Percentiles rank a stretch among this genome's conserved stretches.
Conservation (phyloP, 768 basidiomycete genomes). For the Hericium coralloides region DNA sequence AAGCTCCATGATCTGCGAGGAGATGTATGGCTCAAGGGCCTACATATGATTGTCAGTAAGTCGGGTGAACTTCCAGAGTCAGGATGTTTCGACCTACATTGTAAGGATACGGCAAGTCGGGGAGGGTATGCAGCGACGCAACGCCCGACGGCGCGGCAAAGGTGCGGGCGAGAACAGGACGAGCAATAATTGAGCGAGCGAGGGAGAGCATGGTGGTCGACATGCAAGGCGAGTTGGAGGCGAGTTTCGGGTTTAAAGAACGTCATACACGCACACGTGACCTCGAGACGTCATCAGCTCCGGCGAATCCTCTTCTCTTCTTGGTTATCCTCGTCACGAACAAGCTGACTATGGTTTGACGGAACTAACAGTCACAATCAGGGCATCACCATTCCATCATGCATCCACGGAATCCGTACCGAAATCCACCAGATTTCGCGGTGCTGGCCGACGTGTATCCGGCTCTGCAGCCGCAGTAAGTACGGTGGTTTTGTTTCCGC, state of each 20-base stretch:
- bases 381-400: conserved; percentile 17
- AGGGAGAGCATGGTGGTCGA: neutral
- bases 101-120: conserved; percentile 70
- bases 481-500: neutral
- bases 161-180: neutral
- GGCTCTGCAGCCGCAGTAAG: conserved; percentile 46
- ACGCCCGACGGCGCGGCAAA: neutral
- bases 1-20: conserved; percentile 83
- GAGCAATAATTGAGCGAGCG: neutral
- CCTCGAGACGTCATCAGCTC: neutral
- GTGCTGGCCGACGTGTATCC: conserved; percentile 49
- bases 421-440: conserved; percentile 45
- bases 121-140: conserved; percentile 43
- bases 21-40: conserved; percentile 88
- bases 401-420: conserved; percentile 44
- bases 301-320: too few species aligned
- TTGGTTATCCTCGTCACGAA: too few species aligned
- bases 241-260: neutral
- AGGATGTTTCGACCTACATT: conserved; percentile 30
- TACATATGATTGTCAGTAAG: neutral
- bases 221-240: neutral
- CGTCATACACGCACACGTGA: conserved; percentile 2
- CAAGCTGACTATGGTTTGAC: too few species aligned
- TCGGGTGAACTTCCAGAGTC: too few species aligned
- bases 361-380: too few species aligned